Percentiles rank a stretch among this genome's conserved stretches.
Evolutionary conservation across 176 grass and related monocot genomes (phyloP).

Genomic region (Oryza nivara): DNA sequence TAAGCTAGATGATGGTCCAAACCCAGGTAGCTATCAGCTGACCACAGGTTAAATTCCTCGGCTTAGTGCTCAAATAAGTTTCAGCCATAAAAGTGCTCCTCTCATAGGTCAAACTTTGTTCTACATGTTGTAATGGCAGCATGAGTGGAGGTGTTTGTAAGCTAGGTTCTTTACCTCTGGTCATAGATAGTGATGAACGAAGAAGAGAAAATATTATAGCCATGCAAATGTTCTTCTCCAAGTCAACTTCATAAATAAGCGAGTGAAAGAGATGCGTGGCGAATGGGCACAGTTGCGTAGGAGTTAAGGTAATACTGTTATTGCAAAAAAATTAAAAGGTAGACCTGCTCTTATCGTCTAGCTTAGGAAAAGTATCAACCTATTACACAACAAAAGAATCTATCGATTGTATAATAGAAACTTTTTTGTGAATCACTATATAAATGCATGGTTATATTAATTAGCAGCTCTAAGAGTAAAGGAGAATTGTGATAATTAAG

Average conservation of each 20-base stretch:
- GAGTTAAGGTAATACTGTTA: conserved; percentile 43
- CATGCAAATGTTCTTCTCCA: conserved; percentile 2
- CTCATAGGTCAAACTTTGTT: conserved; percentile 48
- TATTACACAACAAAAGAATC: neutral
- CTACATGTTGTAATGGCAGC: conserved; percentile 1
- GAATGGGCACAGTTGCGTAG: conserved; percentile 45
- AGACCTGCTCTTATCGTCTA: conserved; percentile 30
- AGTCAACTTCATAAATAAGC: conserved; percentile 55
- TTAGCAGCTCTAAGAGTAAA: neutral
- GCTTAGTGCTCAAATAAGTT: conserved; percentile 39
- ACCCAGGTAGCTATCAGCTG: conserved; percentile 30
- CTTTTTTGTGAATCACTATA: neutral
- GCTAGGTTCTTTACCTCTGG: conserved; percentile 15
- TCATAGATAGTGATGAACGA: neutral
- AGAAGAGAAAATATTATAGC: conserved; percentile 8
- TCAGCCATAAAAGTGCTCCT: conserved; percentile 19
- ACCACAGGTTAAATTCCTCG: conserved; percentile 45
- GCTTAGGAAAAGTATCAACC: conserved; percentile 22
- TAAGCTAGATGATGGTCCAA: conserved; percentile 32
- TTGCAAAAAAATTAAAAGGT: neutral
- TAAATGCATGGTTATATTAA: neutral
- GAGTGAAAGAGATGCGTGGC: conserved; percentile 33
- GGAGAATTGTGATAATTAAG: neutral
- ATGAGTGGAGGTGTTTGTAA: conserved; percentile 31
- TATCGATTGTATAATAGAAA: neutral